Base-by-base conservation (phyloP, 306 rosid species). In the Fragaria ananassa region DNA sequence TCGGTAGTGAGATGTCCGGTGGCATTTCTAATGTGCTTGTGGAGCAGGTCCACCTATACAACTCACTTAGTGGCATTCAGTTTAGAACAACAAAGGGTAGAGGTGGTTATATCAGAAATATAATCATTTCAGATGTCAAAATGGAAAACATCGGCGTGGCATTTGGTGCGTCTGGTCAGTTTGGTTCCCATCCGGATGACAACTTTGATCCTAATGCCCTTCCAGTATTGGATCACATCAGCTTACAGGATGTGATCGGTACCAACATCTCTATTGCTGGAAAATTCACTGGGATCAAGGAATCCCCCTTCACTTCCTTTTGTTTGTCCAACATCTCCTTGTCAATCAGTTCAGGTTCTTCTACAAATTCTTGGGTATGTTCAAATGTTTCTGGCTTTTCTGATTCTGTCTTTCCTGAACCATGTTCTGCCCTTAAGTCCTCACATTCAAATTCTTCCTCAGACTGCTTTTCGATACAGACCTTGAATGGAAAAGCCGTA, bases 1-100 rank as follows among this genome's bases (percentile, higher is more conserved):
- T 94, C 71, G 98, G 98, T 50, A 94, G 97, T 78, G 93, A 94
- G 76, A 94, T 94, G 98, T 92, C 98, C 13, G 97, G 98, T 79
- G 97, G 98, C 80, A 94, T 94, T 76, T 89, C 98, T 37, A 71
- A 84, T 60, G 88, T 90, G 78, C 73, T 78, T 29, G 97, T 89
- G 79, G 92, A 92, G 83, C 87, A 90, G 77, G 88, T 81, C 87
- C 85, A 79, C 79, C 66, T 95, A 10, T 21, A 81, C 96, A 86
- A 92, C 85, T 92, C 98, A 21, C 70, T 72, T 21, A 84, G 83
- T 47, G 98, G 95, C 58, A 81, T 95, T 53, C 88, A 80, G 80
- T 85, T 95, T 71, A 86, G 96, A 81, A 95, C 98, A 31, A 83
- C 87, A 7, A 84, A 75, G 68, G 98, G 98, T 1, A 87, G 98